Evolutionary conservation across 1,284 basidiomycete species (phyloP), one percentile per base, ranked within the genome.

Genomic region (Ustilago hordei): DNA sequence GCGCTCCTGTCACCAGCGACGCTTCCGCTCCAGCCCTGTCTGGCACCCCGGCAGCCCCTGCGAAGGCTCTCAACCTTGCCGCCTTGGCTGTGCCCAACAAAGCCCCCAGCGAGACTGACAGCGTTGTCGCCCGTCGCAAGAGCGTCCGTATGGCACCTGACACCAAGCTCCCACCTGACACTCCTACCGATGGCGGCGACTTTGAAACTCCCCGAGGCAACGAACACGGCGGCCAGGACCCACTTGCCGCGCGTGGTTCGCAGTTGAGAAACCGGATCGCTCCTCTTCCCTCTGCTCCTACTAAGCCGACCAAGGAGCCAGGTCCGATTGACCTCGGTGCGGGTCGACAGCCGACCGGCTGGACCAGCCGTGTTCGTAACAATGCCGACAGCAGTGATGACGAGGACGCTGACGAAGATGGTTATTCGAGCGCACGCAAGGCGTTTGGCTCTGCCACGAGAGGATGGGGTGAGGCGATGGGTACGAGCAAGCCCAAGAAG

Each of bases 71-170:
- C 43, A 61, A 60, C n/a, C 19, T 41, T 3, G 32, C 60, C 31
- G 35, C 17, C 17, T 23, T 64, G 53, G 47, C 62, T 13, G 67
- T 64, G 41, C 61, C 65, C n/a, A 61, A 52, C 36, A 64, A 64
- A 31, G 70, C 71, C 23, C 67, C 60, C 15, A 75, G 70, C 65
- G 79, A 78, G 35, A 61, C 60, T 19, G 78, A 45, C 56, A 73
- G 69, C 68, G 55, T 67, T 43, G 60, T 77, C 19, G 60, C 64
- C 45, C 66, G 78, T 7, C 69, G 81, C n/a, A 85, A 84, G 71
- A 81, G 77, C 56, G 84, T 85, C n/a, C 73, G 84, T 17, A 77
- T 85, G 70, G 82, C 82, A 23, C 82, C 82, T 8, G 82, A 83
- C 53, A 62, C 64, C 57, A 84, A 84, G 77, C 69, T 82, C 1